Conservation (phyloP, 1,284 basidiomycete genomes). For the Psilocybe mexicana region DNA sequence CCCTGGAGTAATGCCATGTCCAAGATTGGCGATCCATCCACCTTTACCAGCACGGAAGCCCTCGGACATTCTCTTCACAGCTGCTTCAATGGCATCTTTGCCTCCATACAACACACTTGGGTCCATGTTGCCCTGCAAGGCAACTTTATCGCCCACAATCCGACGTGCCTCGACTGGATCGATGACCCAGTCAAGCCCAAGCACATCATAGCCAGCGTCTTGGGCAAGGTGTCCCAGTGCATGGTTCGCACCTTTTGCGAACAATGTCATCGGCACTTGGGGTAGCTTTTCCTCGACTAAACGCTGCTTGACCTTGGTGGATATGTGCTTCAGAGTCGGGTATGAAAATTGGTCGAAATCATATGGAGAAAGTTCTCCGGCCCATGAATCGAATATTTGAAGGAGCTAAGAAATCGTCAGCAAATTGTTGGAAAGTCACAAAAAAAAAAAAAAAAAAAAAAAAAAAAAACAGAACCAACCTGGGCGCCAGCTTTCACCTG, state of each 20-base stretch:
- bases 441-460: not conserved
- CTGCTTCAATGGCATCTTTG: constrained; percentile 81
- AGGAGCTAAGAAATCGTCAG: constrained; percentile 58
- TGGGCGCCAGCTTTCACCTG: constrained; percentile 94
- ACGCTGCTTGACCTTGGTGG: constrained; percentile 58
- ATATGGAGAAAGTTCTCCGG: constrained; percentile 84
- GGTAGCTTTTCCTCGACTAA: constrained; percentile 59
- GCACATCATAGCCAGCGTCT: constrained; percentile 76
- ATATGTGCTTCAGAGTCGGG: constrained; percentile 65
- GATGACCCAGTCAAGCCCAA: constrained; percentile 90
- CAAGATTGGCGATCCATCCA: constrained; percentile 95
- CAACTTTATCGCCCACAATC: constrained; percentile 63
- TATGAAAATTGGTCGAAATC: constrained; percentile 82
- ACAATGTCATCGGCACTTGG: constrained; percentile 81
- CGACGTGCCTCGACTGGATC: constrained; percentile 70
- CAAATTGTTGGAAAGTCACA: not conserved
- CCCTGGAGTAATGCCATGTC: constrained; percentile 97
- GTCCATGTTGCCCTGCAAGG: constrained; percentile 95
- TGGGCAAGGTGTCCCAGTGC: constrained; percentile 58
- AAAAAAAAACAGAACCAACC: constrained; percentile 44
- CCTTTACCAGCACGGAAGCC: constrained; percentile 67
- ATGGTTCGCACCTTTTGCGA: constrained; percentile 89
- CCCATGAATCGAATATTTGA: constrained; percentile 96
- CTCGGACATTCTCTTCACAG: constrained; percentile 83
- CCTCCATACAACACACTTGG: constrained; percentile 89